Evolutionary conservation across 192 early-diverging fungal genomes (phyloP).

Genomic region (Coemansia sp.): DNA sequence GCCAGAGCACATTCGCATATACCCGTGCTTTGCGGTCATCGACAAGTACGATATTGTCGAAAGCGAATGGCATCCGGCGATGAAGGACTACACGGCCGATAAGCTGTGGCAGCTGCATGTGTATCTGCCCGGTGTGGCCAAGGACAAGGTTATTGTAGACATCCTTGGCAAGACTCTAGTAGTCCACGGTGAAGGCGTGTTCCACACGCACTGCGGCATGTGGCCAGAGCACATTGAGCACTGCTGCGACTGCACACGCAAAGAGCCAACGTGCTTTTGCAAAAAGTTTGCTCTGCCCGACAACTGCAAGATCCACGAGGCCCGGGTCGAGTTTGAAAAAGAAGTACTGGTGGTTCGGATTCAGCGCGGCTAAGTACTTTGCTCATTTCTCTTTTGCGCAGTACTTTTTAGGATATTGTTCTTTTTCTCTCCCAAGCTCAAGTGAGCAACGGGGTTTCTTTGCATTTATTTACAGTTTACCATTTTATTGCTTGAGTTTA

Average conservation of each 20-base stretch:
- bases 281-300: constrained; percentile 42
- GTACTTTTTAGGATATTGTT: background rate
- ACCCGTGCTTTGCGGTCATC: constrained; percentile 52
- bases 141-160: constrained; percentile 54
- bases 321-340: constrained; percentile 51
- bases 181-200: constrained; percentile 49
- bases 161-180: constrained; percentile 34
- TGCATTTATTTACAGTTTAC: background rate
- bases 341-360: constrained; percentile 53
- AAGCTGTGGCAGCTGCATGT: constrained; percentile 56
- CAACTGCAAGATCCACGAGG: constrained; percentile 43
- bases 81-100: constrained; percentile 53
- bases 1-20: constrained; percentile 37
- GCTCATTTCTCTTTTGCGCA: background rate
- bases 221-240: constrained; percentile 54
- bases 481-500: background rate
- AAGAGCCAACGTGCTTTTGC: constrained; percentile 43
- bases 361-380: constrained; percentile 25
- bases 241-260: constrained; percentile 52
- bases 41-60: constrained; percentile 35
- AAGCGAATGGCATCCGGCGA: constrained; percentile 45
- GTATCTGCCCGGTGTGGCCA: constrained; percentile 45
- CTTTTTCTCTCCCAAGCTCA: background rate
- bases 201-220: constrained; percentile 55
- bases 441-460: too few species aligned